Conservation (phyloP, 1,139 yeast species). For the Yamadazyma dendronema region DNA sequence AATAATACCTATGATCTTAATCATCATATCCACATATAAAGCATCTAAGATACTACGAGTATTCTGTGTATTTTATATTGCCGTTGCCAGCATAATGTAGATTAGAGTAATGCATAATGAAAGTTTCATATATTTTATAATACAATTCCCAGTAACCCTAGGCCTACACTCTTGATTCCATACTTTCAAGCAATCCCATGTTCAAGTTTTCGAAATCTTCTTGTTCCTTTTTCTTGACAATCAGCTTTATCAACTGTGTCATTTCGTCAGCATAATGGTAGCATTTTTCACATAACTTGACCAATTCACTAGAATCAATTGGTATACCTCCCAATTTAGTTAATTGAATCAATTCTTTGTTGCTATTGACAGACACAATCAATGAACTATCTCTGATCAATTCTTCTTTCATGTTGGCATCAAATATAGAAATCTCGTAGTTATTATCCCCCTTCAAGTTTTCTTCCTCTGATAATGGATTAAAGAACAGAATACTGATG, state of each 20-base stretch:
- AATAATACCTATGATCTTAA: no score
- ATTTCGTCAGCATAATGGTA: constrained; percentile 58
- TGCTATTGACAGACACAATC: constrained; percentile 84
- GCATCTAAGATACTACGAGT: background rate
- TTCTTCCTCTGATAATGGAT: constrained; percentile 61
- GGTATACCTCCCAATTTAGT: constrained; percentile 90
- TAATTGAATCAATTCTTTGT: constrained; percentile 86
- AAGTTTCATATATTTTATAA: background rate
- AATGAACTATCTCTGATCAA: constrained; percentile 71
- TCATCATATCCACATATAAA: no score
- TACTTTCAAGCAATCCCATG: constrained; percentile 29
- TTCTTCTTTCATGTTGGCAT: constrained; percentile 80
- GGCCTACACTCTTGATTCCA: constrained; percentile 6
- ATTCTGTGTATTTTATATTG: no score
- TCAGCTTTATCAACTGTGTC: constrained; percentile 61
- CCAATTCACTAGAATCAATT: constrained; percentile 67
- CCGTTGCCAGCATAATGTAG: constrained; percentile 7
- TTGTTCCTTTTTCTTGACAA: constrained; percentile 55
- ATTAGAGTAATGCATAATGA: constrained; percentile 14
- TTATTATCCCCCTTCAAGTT: constrained; percentile 64
- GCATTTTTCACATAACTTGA: constrained; percentile 71
- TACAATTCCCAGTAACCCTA: no score
- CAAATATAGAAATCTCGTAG: constrained; percentile 65
- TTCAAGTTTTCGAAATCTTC: constrained; percentile 29
- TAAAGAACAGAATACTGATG: constrained; percentile 83